Base-by-base conservation (phyloP, 495 filamentous ascomycete genomes). In the Neurospora sp. region DNA sequence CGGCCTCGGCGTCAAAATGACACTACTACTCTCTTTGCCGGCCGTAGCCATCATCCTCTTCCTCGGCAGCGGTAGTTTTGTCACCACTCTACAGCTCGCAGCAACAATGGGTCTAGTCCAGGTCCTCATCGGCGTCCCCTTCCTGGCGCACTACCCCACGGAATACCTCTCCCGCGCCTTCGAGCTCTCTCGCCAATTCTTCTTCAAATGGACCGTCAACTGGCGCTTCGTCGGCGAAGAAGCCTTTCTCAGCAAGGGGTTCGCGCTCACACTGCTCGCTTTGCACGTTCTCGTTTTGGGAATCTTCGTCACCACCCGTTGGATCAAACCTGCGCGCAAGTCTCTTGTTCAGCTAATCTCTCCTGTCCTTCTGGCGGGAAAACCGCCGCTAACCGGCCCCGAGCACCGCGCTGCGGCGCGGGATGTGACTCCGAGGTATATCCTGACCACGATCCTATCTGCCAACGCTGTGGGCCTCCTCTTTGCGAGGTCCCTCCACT, bases 161-260 rank as follows among this genome's bases (percentile, higher is more conserved):
- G 92, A 92, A 12, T 99, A 99, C 76, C 74, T 94, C 5, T 85
- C 86, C 40, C 84, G 91, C 69, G 94, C 96, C 0, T 99, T 99
- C 76, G 94, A 99, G 83, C 84, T 99, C 38, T 92, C 92, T 38
- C 86, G 96, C 66, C 88, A 90, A 75, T 99, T 99, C 80, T 85
- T 97, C 74, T 98, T 93, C 85, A 94, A 97, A 79, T 98, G 96
- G 96, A 98, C 96, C 0, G 96, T 99, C 72, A 99, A 99, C 81
- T 99, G 95, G 95, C 88, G 95, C 61, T 98, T 99, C 76, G 81
- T 98, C 6, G 89, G 90, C 14, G 93, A 98, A 78, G 89, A 93
- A 27, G 80, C 80, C 2, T 99, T 99, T 75, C 85, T 96, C 31
- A 96, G 93, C 69, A 87, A 82, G 71, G 79, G 84, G 14, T 97